Conservation (phyloP, 352 stramenopile species). For the Globisporangium polare region DNA sequence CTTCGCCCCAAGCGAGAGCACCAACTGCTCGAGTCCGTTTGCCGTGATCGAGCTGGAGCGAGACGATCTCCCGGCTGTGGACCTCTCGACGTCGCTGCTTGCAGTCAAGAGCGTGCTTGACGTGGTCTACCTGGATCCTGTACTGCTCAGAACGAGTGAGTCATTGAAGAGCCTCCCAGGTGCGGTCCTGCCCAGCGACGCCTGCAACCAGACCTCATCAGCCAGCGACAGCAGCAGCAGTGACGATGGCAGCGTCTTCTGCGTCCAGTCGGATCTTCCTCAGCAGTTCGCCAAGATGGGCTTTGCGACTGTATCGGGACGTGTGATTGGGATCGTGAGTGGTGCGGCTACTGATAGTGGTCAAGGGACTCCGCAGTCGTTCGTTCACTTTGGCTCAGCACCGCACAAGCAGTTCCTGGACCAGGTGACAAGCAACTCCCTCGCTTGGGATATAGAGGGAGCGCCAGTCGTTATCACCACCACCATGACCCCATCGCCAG, state of each 20-base stretch:
- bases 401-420: background rate
- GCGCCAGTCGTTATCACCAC: background rate
- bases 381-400: background rate
- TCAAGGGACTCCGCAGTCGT: background rate
- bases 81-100: background rate
- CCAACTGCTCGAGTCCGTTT: background rate
- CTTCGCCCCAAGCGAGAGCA: background rate
- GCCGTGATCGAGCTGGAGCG: background rate
- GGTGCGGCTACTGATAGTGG: background rate
- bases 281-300: background rate
- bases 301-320: background rate
- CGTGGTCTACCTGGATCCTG: background rate
- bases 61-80: background rate
- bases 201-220: background rate
- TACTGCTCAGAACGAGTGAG: background rate
- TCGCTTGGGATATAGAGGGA: background rate
- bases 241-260: background rate
- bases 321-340: background rate
- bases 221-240: background rate
- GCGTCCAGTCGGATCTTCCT: background rate
- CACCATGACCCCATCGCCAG: background rate
- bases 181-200: background rate
- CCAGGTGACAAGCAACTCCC: background rate
- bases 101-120: background rate
- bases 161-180: background rate